Percentiles rank a stretch among this genome's conserved stretches.
phyloP scores from a whole-genome alignment of 2,329 filamentous ascomycete species.

The Sclerotinia borealis region DNA sequence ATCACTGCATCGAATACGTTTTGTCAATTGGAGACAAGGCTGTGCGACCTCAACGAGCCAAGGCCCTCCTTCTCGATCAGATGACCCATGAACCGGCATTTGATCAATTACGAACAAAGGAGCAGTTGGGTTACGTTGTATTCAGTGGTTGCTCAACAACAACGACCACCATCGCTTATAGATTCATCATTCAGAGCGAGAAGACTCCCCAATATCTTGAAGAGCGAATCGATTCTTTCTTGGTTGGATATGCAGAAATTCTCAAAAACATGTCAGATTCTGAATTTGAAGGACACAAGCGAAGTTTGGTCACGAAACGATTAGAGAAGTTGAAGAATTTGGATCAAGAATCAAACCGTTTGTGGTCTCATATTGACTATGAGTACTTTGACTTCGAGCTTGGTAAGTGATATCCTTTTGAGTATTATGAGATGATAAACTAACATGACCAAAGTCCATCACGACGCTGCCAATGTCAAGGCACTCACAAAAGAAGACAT shows the following conservation, averaged over 20 bases:
- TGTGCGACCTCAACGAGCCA: conserved; percentile 66
- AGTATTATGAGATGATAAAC: conserved; percentile 7
- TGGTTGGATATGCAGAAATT: conserved; percentile 58
- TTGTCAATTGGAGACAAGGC: conserved; percentile 63
- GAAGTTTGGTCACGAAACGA: conserved; percentile 78
- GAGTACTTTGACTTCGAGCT: conserved; percentile 89
- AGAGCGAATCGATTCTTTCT: conserved; percentile 78
- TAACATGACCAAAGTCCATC: conserved; percentile 29
- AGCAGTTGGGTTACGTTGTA: conserved; percentile 95
- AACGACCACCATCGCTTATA: conserved; percentile 75
- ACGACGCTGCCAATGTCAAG: conserved; percentile 70
- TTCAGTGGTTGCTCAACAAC: conserved; percentile 71
- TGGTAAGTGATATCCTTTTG: conserved; percentile 46
- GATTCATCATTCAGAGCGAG: conserved; percentile 91
- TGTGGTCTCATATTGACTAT: conserved; percentile 78
- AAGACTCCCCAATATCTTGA: conserved; percentile 79
- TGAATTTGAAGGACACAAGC: conserved; percentile 87
- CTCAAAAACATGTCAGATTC: conserved; percentile 71
- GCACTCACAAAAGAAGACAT: conserved; percentile 73
- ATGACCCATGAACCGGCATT: conserved; percentile 91
- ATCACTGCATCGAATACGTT: conserved; percentile 77
- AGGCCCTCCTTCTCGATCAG: conserved; percentile 76
- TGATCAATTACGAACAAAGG: conserved; percentile 90
- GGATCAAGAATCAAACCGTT: conserved; percentile 71
- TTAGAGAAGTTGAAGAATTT: conserved; percentile 92